Conservation (phyloP, 2,329 filamentous ascomycete genomes). For the Penicillium sp. region DNA sequence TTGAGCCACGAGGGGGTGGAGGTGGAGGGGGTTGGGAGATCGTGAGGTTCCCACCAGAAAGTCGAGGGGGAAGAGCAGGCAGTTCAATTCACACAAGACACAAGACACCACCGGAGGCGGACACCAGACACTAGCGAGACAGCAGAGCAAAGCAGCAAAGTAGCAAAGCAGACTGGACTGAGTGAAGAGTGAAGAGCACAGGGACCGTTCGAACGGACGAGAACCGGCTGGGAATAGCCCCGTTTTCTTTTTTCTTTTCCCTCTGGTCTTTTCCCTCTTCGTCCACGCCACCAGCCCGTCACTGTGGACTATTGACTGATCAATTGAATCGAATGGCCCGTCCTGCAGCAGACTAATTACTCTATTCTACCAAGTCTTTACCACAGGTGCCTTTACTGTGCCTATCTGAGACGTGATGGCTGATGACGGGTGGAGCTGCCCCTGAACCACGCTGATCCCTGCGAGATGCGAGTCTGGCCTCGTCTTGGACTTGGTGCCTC, state of each 20-base stretch:
- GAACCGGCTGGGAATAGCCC: neutral
- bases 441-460: constrained; percentile 16
- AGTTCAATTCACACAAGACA: too few relatives aligned
- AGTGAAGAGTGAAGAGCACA: constrained; percentile 3
- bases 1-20: constrained; percentile 11
- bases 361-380: too few relatives aligned
- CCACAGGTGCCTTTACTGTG: too few relatives aligned
- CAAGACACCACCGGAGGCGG: too few relatives aligned
- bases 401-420: too few relatives aligned
- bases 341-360: too few relatives aligned
- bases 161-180: too few relatives aligned
- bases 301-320: neutral
- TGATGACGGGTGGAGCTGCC: neutral
- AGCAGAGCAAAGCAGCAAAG: too few relatives aligned
- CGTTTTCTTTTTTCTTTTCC: neutral
- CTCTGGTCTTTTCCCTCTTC: neutral
- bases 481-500: too few relatives aligned
- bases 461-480: constrained; percentile 1
- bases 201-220: neutral
- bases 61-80: neutral
- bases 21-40: constrained; percentile 10
- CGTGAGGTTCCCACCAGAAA: constrained; percentile 4
- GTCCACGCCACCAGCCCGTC: neutral
- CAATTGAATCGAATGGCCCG: too few relatives aligned
- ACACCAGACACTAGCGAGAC: too few relatives aligned